Evolutionary conservation across 139 green algal genomes (phyloP), one percentile per base, ranked within the genome.

Genomic region (Chlorella sp.): DNA sequence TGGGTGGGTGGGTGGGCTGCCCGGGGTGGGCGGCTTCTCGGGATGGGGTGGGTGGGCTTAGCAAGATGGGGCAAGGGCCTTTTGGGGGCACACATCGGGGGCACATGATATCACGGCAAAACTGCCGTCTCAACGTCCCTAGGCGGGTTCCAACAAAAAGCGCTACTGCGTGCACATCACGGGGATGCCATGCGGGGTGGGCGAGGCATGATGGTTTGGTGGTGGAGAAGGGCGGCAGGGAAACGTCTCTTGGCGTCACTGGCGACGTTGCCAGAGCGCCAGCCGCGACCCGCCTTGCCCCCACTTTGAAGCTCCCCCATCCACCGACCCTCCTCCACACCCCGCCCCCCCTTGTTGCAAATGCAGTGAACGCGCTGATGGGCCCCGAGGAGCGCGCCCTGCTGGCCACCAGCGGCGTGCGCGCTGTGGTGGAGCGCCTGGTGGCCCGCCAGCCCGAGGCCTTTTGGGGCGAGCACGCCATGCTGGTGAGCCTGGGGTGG

Each of bases 391-490:
- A 88, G 83, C 64, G 66, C 16, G 36, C 37, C 4, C 80, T 87
- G 77, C 80, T 86, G 40, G 83, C 57, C 0, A 42, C n/a, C 18
- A 37, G 30, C 39, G 88, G 61, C 48, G 83, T 91, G 73, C 75
- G 90, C 36, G 81, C 73, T 76, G 89, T 88, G 42, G 86, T 93
- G 2, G 66, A 93, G 90, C 75, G 83, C 32, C 68, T 93, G 2
- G 39, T 92, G 4, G 75, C 71, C 0, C 40, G 79, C 68, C 64
- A 77, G 39, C 82, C 86, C 79, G 75, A 89, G 64, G 81, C 89
- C 26, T 93, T 96, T 69, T 95, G 92, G 93, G 81, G 81, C 83
- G n/a, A 61, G 69, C 87, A 92, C 76, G 93, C 61, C 32, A 95
- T 96, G 87, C 91, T 96, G 75, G 40, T 93, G 80, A n/a, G 92